Evolutionary conservation across 2,329 filamentous ascomycete genomes (phyloP).

Genomic region (Daldinia sp.): DNA sequence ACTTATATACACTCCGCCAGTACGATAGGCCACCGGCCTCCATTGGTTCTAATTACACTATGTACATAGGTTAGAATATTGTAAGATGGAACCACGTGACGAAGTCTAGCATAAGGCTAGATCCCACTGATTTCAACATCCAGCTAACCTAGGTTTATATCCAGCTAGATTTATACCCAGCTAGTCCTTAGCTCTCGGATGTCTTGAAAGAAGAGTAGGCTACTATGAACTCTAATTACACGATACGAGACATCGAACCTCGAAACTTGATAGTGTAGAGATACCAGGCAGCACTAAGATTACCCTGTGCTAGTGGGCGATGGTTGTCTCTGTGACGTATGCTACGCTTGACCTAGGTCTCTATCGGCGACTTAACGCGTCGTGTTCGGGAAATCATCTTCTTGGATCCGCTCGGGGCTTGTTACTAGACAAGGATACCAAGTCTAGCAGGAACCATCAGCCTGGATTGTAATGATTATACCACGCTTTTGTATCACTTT

Average conservation of each 20-base stretch:
- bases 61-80: too few species aligned
- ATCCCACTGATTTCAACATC: background rate
- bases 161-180: background rate
- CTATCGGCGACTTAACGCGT: background rate
- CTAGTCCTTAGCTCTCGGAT: background rate
- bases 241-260: conserved; percentile 3
- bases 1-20: background rate
- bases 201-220: background rate
- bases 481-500: background rate
- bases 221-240: conserved; percentile 5
- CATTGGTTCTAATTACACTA: too few species aligned
- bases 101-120: background rate
- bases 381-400: background rate
- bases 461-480: background rate
- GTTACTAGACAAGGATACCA: background rate
- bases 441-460: background rate
- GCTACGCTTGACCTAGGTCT: background rate
- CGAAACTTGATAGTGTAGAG: background rate
- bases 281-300: background rate
- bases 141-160: background rate
- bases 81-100: too few species aligned
- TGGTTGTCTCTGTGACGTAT: background rate
- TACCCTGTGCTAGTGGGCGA: background rate
- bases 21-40: too few species aligned
- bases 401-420: background rate